These are phyloP conservation scores for Suhomyces sp. DNA, from an alignment of 805 yeast species.

Conservation along the genomic window DNA sequence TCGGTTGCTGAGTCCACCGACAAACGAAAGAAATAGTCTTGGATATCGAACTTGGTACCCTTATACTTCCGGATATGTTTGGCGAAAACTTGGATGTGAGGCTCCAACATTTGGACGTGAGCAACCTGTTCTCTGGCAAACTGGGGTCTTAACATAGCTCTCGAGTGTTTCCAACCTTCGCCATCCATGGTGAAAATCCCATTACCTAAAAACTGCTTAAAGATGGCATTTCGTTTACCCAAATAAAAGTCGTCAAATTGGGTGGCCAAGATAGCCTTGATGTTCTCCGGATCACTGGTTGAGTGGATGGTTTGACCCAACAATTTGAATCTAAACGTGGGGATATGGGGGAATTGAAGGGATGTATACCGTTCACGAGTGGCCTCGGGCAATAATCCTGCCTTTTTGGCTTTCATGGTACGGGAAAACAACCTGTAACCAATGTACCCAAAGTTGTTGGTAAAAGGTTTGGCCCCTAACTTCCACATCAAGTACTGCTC, in stretches of 20 bases:
- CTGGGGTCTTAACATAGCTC: conserved; percentile 45
- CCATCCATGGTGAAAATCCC: conserved; percentile 45
- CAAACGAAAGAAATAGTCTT: conserved; percentile 19
- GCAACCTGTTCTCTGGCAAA: conserved; percentile 44
- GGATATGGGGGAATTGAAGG: conserved; percentile 14
- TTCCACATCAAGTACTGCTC: conserved; percentile 1
- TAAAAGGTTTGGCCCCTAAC: conserved; percentile 11
- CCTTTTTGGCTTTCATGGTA: conserved; percentile 12
- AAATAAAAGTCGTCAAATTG: conserved; percentile 20
- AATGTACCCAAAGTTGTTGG: conserved; percentile 18
- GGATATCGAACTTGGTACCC: conserved; percentile 35
- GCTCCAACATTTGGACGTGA: conserved; percentile 39
- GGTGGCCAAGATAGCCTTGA: conserved; percentile 21
- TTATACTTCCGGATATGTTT: conserved; percentile 25
- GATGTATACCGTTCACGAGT: conserved; percentile 13
- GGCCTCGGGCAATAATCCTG: conserved; percentile 21
- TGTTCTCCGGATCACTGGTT: conserved; percentile 22
- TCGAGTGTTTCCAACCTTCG: conserved; percentile 43
- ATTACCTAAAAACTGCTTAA: conserved; percentile 39
- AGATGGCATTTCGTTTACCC: conserved; percentile 38
- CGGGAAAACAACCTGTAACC: too few species aligned
- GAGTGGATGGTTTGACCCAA: conserved; percentile 4
- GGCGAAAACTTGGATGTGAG: conserved; percentile 38
- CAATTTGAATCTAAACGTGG: conserved; percentile 11
- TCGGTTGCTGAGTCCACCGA: conserved; percentile 19